phyloP scores from a whole-genome alignment of 257 asterid species.

The Datura wrightii region DNA sequence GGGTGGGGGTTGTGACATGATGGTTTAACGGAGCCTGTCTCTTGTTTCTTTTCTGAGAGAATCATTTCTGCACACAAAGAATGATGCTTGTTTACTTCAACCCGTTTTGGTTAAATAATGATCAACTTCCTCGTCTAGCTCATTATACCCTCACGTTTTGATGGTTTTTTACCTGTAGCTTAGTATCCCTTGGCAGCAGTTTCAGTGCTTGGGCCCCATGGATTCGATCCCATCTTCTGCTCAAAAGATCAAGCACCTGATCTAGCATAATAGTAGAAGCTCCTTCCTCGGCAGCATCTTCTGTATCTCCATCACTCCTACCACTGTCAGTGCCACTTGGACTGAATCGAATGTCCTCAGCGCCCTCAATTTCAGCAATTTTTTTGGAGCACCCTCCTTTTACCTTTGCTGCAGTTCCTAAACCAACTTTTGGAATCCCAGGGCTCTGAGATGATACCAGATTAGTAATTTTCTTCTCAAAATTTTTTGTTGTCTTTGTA shows the following conservation, averaged over 20 bases:
- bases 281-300: constrained; percentile 72
- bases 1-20: not conserved
- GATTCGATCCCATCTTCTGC: constrained; percentile 92
- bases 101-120: not conserved
- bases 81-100: constrained; percentile 22
- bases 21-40: not conserved
- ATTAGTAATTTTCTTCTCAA: constrained; percentile 70
- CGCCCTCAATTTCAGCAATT: constrained; percentile 87
- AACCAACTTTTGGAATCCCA: constrained; percentile 57
- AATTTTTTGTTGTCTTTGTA: constrained; percentile 73
- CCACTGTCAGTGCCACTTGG: constrained; percentile 92
- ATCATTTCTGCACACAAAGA: not conserved
- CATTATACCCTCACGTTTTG: not conserved
- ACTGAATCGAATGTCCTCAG: constrained; percentile 75
- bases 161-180: constrained; percentile 65
- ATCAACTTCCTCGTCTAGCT: not conserved
- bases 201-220: constrained; percentile 94
- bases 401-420: constrained; percentile 49
- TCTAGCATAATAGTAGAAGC: constrained; percentile 81
- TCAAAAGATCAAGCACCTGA: constrained; percentile 88
- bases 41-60: constrained; percentile 17
- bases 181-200: constrained; percentile 89
- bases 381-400: constrained; percentile 66
- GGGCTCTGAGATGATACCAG: constrained; percentile 59
- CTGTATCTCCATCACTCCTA: constrained; percentile 87